Evolutionary conservation across 345 rosid genomes (phyloP), one percentile per base, ranked within the genome.

Genomic region (Chamaenerion angustifolium): DNA sequence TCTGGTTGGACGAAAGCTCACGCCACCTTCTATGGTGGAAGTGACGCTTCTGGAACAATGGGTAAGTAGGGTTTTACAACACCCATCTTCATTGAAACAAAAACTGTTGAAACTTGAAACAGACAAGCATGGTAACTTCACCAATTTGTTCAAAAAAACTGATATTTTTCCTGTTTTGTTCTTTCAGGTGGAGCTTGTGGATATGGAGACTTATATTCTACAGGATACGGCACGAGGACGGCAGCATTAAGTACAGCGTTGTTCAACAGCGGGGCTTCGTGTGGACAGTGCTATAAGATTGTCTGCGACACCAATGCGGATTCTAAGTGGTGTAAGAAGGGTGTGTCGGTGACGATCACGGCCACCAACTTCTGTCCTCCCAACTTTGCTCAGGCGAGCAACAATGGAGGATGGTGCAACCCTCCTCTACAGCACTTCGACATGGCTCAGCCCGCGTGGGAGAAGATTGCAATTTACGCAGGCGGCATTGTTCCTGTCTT

Each of bases 331-430:
- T 81, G 94, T 67, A 67, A 51, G 27, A 76, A 27, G 61, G 85
- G 88, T 47, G 61, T 68, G 5, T 78, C 81, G 1, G 71, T 84
- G 13, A 68, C 77, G 9, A 63, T 84, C 17, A 84, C 89, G 0
- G 83, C 94, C 4, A 84, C 94, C 5, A 84, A 84, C 46, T 84
- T 84, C 49, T 84, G 88, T 65, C 94, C 94, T 48, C 94, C 94
- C 0, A 84, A 84, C 65, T 69, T 43, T 25, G 94, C 85, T 31
- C 74, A 68, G 3, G 77, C 95, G 0, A 86, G 63, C 64, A 60
- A 83, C 63, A 14, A 67, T n/a, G 98, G 98, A 10, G 98, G 98
- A 37, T 90, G 98, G 98, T 90, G 98, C 75, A 90, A 90, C 54
- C 85, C 92, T 49, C 98, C 98, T 16, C 95, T 79, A 42, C 77